Percentiles rank a stretch among this genome's conserved stretches.
Evolutionary conservation across 805 yeast genomes (phyloP).

Genomic region (Teunomyces funiuensis): DNA sequence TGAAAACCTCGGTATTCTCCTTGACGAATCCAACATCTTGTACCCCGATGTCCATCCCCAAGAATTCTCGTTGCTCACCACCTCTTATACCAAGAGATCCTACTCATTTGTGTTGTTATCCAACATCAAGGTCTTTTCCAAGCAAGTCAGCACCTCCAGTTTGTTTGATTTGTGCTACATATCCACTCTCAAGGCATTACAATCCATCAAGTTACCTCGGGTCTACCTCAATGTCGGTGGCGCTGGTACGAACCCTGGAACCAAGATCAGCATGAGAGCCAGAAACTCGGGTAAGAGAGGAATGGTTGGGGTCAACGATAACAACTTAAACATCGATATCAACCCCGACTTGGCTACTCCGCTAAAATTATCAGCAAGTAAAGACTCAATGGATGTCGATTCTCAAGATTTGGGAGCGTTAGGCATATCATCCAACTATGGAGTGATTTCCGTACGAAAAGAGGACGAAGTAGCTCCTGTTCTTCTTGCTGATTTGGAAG

Average conservation of each 20-base stretch:
- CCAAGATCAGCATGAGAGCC: conserved; percentile 52
- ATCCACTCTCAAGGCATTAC: conserved; percentile 62
- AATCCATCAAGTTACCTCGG: conserved; percentile 60
- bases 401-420: conserved; percentile 13
- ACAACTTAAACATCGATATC: conserved; percentile 55
- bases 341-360: conserved; percentile 24
- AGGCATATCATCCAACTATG: conserved; percentile 57
- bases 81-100: conserved; percentile 12
- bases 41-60: conserved; percentile 26
- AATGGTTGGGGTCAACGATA: conserved; percentile 47
- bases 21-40: conserved; percentile 17
- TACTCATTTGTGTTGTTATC: conserved; percentile 60
- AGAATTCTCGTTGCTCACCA: conserved; percentile 14
- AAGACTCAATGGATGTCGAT: conserved; percentile 6
- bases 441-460: conserved; percentile 49
- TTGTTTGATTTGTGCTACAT: conserved; percentile 74
- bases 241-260: conserved; percentile 51
- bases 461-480: conserved; percentile 38
- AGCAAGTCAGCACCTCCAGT: conserved; percentile 62
- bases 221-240: conserved; percentile 52
- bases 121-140: conserved; percentile 70
- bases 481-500: conserved; percentile 74
- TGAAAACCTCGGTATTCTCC: conserved; percentile 13
- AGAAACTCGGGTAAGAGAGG: conserved; percentile 38
- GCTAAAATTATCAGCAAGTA: conserved; percentile 30